Evolutionary conservation across 169 alveolate genomes (phyloP), one percentile per base, ranked within the genome.

Genomic region (Eimeria necatrix): DNA sequence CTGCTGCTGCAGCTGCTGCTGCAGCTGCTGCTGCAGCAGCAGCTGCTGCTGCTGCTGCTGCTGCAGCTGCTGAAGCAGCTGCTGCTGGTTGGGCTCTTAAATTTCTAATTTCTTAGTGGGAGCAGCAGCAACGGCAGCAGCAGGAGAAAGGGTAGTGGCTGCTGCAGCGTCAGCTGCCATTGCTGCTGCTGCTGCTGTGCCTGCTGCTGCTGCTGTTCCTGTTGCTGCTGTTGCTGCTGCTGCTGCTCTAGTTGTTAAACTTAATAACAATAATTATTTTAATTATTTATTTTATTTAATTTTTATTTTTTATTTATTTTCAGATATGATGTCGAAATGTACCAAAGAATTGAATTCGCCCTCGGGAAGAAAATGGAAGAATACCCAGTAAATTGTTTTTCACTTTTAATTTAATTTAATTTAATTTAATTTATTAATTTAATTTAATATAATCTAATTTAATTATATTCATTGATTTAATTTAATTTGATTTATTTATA

Each of bases 321-420:
- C 84, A 96, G 98, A 94, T 98, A 98, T 96, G 99, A 98, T 96
- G 98, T 98, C 22, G 99, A 98, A 96, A 96, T 96, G 80, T 98
- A 97, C 96, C 99, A 98, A 89, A 97, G 98, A 52, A 98, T 98
- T 22, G 99, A 99, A 90, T 96, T 97, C 64, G 98, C 99, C 61
- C 96, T 98, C 26, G 98, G 97, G 68, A 98, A 97, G 96, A 98
- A 98, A 91, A 96, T 99, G 87, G 98, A 97, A 26, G 96, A 93
- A 74, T 96, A 94, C 93, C 18, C 88, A 16, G 96, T 91, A 32
- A 32, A 32, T 32, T 32, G 2, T 32, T 32, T 32, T 32, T 32
- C 2, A 32, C 2, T 32, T 32, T 32, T 32, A 32, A 32, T 32
- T 32, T 32, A 32, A 32, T 32, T 32, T 32, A 32, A 32, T 32